These are phyloP conservation scores for Saccharomyces hybrid DNA, from an alignment of 1,139 yeast genomes.

Conservation along the genomic window DNA sequence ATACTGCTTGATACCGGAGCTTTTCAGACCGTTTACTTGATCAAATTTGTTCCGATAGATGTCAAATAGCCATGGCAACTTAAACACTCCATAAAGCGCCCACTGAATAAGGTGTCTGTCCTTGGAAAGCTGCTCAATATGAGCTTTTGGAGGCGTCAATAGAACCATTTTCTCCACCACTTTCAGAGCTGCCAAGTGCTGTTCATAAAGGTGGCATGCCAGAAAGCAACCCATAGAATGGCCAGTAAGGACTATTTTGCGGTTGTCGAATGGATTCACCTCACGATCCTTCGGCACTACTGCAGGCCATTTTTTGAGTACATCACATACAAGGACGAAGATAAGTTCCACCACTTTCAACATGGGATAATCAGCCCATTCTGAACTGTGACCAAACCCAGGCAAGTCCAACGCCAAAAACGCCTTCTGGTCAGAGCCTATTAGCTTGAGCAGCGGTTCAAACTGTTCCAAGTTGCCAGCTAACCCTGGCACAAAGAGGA, in stretches of 20 bases:
- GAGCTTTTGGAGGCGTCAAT: slow-evolving; percentile 24
- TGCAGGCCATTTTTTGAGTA: not conserved
- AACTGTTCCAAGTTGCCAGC: slow-evolving; percentile 72
- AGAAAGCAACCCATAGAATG: slow-evolving; percentile 31
- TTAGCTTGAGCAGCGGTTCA: slow-evolving; percentile 53
- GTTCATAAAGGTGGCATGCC: slow-evolving; percentile 15
- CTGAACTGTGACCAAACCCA: slow-evolving; percentile 51
- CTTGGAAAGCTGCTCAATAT: slow-evolving; percentile 13
- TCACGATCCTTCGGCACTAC: not conserved
- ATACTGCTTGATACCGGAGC: slow-evolving; percentile 28
- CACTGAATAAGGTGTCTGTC: slow-evolving; percentile 12
- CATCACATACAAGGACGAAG: slow-evolving; percentile 3
- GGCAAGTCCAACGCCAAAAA: slow-evolving; percentile 56
- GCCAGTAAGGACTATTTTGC: slow-evolving; percentile 14
- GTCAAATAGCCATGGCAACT: slow-evolving; percentile 23
- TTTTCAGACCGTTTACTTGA: slow-evolving; percentile 26
- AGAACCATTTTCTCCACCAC: slow-evolving; percentile 12
- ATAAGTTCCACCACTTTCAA: slow-evolving; percentile 12
- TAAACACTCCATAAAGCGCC: slow-evolving; percentile 12
- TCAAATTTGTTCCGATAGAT: slow-evolving; percentile 26
- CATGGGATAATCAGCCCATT: slow-evolving; percentile 19
- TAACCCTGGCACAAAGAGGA: slow-evolving; percentile 57
- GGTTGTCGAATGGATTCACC: slow-evolving; percentile 5
- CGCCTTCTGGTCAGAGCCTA: slow-evolving; percentile 42
- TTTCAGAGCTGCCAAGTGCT: slow-evolving; percentile 3